Percentiles rank a stretch among this genome's conserved stretches.
phyloP scores from a whole-genome alignment of 1,284 basidiomycete genomes.

The Microbotryum silenes-acaulis region DNA sequence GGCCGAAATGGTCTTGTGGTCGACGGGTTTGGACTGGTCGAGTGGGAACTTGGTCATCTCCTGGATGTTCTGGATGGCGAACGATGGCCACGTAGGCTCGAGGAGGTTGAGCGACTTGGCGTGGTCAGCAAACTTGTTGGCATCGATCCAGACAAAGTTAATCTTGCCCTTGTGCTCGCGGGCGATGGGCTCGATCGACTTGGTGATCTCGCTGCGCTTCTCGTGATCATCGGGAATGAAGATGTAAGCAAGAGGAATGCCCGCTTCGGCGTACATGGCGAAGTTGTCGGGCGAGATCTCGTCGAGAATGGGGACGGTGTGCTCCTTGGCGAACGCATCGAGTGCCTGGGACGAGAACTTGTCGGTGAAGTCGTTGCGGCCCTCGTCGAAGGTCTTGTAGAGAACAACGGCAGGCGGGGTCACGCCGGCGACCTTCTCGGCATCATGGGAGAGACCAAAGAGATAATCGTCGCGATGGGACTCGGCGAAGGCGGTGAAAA shows the following conservation, averaged over 20 bases:
- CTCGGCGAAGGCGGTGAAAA: slow-evolving; percentile 73
- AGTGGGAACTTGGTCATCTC: slow-evolving; percentile 83
- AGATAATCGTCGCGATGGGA: slow-evolving; percentile 85
- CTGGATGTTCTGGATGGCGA: slow-evolving; percentile 82
- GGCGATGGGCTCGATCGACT: slow-evolving; percentile 66
- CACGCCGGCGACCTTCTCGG: slow-evolving; percentile 58
- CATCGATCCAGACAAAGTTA: slow-evolving; percentile 99
- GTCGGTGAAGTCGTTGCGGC: slow-evolving; percentile 58
- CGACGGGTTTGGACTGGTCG: slow-evolving; percentile 57
- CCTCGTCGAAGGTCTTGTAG: slow-evolving; percentile 91
- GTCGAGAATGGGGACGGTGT: slow-evolving; percentile 81
- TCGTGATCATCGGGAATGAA: slow-evolving; percentile 73
- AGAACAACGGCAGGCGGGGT: slow-evolving; percentile 75
- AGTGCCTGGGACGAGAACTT: slow-evolving; percentile 54
- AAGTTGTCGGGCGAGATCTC: slow-evolving; percentile 96
- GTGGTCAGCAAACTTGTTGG: slow-evolving; percentile 88
- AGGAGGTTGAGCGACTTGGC: slow-evolving; percentile 85
- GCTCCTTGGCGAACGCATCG: slow-evolving; percentile 67
- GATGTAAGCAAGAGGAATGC: slow-evolving; percentile 86
- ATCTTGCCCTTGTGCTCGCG: slow-evolving; percentile 73
- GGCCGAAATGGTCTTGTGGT: slow-evolving; percentile 50
- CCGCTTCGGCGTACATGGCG: slow-evolving; percentile 68
- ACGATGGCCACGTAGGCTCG: slow-evolving; percentile 80
- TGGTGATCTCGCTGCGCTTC: slow-evolving; percentile 61
- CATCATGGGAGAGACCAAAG: slow-evolving; percentile 76